Conservation (phyloP, 1,139 yeast genomes). For the Yamadazyma sp. region DNA sequence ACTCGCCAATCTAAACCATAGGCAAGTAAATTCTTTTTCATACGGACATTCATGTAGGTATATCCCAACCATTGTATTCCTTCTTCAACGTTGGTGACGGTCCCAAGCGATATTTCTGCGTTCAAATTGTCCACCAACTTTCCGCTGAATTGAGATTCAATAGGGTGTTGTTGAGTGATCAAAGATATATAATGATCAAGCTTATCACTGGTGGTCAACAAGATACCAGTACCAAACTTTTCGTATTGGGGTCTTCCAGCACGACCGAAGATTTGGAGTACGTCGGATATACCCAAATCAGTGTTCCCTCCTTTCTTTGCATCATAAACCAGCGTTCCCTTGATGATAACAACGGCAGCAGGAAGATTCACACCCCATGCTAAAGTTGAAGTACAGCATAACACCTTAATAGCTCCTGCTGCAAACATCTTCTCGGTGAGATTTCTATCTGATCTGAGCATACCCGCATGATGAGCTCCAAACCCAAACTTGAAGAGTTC, state of each 20-base stretch:
- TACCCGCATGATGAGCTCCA: constrained; percentile 97
- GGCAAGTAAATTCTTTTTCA: constrained; percentile 90
- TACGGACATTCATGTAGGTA: constrained; percentile 89
- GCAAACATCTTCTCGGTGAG: constrained; percentile 85
- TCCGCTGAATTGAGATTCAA: constrained; percentile 78
- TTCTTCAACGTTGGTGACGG: constrained; percentile 91
- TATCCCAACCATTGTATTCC: constrained; percentile 97
- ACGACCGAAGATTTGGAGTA: constrained; percentile 96
- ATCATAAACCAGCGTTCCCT: constrained; percentile 95
- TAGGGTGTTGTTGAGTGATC: constrained; percentile 93
- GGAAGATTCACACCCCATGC: constrained; percentile 99
- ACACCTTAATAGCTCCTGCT: constrained; percentile 81
- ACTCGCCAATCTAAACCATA: constrained; percentile 94
- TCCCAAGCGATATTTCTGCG: constrained; percentile 94
- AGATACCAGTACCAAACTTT: constrained; percentile 85
- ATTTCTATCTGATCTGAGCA: constrained; percentile 89
- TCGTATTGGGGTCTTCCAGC: constrained; percentile 99
- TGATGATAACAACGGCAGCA: constrained; percentile 94
- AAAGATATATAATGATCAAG: constrained; percentile 85
- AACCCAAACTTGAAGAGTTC: constrained; percentile 83
- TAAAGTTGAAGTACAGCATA: constrained; percentile 94
- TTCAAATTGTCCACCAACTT: constrained; percentile 88
- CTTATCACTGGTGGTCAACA: constrained; percentile 79
- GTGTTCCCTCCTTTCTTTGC: constrained; percentile 92
- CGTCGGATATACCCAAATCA: constrained; percentile 94